A percentile compares a stretch with the other conserved stretches of the same genome.
These are phyloP conservation scores for Leucogyrophana mollusca DNA, from an alignment of 768 basidiomycete genomes.

Conservation along the genomic window DNA sequence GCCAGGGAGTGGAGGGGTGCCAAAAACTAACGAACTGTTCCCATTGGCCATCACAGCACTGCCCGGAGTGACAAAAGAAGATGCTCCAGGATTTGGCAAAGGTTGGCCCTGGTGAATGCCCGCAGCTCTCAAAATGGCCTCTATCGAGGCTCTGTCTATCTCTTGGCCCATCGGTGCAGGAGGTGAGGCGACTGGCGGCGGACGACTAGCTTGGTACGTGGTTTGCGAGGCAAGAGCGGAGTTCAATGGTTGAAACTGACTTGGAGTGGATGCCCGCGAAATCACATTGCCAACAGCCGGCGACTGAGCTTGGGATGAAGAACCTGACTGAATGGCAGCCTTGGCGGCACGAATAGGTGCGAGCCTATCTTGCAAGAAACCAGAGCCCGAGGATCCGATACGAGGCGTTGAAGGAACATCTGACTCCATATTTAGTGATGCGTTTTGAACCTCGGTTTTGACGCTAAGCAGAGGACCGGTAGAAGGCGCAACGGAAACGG, in stretches of 20 bases:
- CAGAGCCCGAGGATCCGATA: neutral
- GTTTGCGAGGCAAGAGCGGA: neutral
- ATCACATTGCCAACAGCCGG: slow-evolving; percentile 2
- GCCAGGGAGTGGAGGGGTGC: too few relatives aligned
- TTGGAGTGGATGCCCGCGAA: neutral
- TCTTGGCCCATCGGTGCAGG: neutral
- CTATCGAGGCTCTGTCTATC: neutral
- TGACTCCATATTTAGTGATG: slow-evolving; percentile 18
- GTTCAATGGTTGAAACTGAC: neutral
- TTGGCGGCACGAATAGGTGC: slow-evolving; percentile 33
- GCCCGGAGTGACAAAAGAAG: too few relatives aligned
- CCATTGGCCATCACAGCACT: too few relatives aligned
- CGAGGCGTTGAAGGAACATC: neutral
- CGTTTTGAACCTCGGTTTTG: slow-evolving; percentile 9
- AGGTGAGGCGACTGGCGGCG: neutral
- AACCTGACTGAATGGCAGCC: slow-evolving; percentile 17
- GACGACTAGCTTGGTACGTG: neutral
- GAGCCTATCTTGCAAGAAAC: slow-evolving; percentile 20
- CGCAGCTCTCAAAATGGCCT: neutral
- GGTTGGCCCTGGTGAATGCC: neutral
- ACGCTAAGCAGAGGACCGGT: neutral
- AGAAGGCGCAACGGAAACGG: neutral
- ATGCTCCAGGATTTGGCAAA: too few relatives aligned
- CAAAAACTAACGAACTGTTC: too few relatives aligned
- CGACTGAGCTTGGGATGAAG: slow-evolving; percentile 7